Percentiles rank a stretch among this genome's conserved stretches.
phyloP scores from a whole-genome alignment of 2,329 filamentous ascomycete species.

The Nemania serpens region DNA sequence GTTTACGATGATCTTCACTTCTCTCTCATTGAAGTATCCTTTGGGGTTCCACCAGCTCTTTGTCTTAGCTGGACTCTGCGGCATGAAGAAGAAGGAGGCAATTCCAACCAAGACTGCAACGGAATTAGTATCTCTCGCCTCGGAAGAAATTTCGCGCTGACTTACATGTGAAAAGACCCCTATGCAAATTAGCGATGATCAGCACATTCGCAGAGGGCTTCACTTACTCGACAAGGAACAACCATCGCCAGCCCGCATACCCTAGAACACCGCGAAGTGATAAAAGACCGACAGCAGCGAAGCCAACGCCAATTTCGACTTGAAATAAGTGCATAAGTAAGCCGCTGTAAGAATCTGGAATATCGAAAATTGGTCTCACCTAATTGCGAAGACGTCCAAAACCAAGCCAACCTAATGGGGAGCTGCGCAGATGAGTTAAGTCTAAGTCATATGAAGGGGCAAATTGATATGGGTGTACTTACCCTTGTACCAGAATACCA shows the following conservation, averaged over 20 bases:
- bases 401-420: constrained; percentile 67
- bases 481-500: constrained; percentile 67
- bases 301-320: constrained; percentile 55
- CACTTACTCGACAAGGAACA: constrained; percentile 51
- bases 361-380: constrained; percentile 25
- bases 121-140: constrained; percentile 46
- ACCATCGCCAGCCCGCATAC: constrained; percentile 62
- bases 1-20: constrained; percentile 71
- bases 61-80: constrained; percentile 66
- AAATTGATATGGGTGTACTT: constrained; percentile 14
- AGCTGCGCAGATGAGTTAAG: constrained; percentile 48
- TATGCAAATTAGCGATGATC: constrained; percentile 27
- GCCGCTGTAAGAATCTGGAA: neutral
- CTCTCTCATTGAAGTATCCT: constrained; percentile 67
- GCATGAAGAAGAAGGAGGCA: constrained; percentile 61
- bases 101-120: constrained; percentile 53
- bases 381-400: constrained; percentile 59
- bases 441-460: neutral
- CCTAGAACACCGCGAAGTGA: constrained; percentile 57
- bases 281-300: constrained; percentile 61
- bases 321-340: constrained; percentile 11
- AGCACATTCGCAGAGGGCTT: constrained; percentile 1
- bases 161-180: constrained; percentile 43
- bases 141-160: neutral
- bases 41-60: constrained; percentile 57